Evolutionary conservation across 768 basidiomycete genomes (phyloP), one percentile per base, ranked within the genome.

Genomic region (Leucocoprinus leucothites): DNA sequence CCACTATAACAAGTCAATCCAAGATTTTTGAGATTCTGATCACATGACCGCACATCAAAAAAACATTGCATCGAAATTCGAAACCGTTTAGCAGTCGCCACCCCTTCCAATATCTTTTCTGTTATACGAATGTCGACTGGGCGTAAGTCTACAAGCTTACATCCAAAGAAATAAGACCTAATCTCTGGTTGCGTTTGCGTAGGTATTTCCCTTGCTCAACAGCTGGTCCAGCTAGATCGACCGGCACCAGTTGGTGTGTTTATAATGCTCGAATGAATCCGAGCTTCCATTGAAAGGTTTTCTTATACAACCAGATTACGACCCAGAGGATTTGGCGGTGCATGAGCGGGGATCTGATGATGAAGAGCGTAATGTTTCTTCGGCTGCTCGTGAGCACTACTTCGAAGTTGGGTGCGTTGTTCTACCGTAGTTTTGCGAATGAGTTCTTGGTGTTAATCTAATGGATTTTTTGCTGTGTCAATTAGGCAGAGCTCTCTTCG

Each of bases 221-320:
- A 96, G 65, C 82, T 97, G 40, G 87, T 87, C 35, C 80, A 87
- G 64, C 82, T 98, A 22, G 81, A 90, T 45, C 82, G 89, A 49
- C 71, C 85, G 19, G 79, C 84, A 9, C 89, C 89, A 47, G 70
- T 75, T 35, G 89, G 92, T 87, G 64, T 57, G 79, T 70, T 19
- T 36, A n/a, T 21, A 3, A 11, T 24, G 46, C 24, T 13, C 34
- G 8, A 52, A 2, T 51, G 9, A 31, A n/a, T 25, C 22, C 2
- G 16, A 2, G 24, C 38, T 49, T n/a, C 19, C 25, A 56, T 53
- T 34, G 24, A 43, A 24, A 28, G 31, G 51, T 18, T 22, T 19
- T 51, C 41, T 43, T 57, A 57, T 8, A 51, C 62, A 46, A 49
- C 26, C 26, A 89, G 89, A 91, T 64, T 76, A 82, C 63, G 90